These are phyloP conservation scores for Gloeostereum incarnatum DNA, from an alignment of 768 basidiomycete species.

Conservation along the genomic window DNA sequence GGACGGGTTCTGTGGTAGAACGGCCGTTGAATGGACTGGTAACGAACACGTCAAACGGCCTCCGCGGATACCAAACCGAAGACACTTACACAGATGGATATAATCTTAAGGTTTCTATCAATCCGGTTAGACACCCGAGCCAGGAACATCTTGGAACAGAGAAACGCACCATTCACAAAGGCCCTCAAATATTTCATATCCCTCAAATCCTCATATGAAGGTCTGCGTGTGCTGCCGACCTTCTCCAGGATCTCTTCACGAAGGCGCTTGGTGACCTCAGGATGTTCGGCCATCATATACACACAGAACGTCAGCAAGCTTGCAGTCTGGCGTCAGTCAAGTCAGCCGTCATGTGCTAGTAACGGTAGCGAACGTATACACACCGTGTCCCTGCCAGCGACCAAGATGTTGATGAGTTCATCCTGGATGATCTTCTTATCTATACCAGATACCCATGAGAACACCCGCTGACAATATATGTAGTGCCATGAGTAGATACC, in stretches of 20 bases:
- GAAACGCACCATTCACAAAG: constrained; percentile 50
- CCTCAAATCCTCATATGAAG: constrained; percentile 46
- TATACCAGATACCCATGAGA: constrained; percentile 8
- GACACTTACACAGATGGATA: constrained; percentile 39
- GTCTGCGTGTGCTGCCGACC: constrained; percentile 32
- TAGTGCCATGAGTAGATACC: constrained; percentile 20
- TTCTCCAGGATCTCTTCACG: constrained; percentile 38
- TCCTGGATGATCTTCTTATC: constrained; percentile 32
- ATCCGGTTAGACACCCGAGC: neutral
- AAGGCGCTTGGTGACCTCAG: constrained; percentile 32
- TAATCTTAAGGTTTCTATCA: constrained; percentile 38
- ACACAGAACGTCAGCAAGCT: constrained; percentile 40
- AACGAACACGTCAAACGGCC: constrained; percentile 14
- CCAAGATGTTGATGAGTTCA: constrained; percentile 32
- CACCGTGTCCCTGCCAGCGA: constrained; percentile 36
- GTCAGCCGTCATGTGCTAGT: too few relatives aligned
- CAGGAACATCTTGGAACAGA: constrained; percentile 6
- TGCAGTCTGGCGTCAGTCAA: constrained; percentile 25
- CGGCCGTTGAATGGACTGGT: neutral
- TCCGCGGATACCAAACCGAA: constrained; percentile 4
- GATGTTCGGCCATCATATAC: constrained; percentile 48
- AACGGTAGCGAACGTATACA: constrained; percentile 8
- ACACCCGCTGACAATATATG: constrained; percentile 5
- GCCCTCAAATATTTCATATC: constrained; percentile 52
- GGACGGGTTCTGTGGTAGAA: too few relatives aligned